Percentiles rank a stretch among this genome's conserved stretches.
These are phyloP conservation scores for Lyophyllum shimeji DNA, from an alignment of 768 basidiomycete genomes.

Conservation along the genomic window DNA sequence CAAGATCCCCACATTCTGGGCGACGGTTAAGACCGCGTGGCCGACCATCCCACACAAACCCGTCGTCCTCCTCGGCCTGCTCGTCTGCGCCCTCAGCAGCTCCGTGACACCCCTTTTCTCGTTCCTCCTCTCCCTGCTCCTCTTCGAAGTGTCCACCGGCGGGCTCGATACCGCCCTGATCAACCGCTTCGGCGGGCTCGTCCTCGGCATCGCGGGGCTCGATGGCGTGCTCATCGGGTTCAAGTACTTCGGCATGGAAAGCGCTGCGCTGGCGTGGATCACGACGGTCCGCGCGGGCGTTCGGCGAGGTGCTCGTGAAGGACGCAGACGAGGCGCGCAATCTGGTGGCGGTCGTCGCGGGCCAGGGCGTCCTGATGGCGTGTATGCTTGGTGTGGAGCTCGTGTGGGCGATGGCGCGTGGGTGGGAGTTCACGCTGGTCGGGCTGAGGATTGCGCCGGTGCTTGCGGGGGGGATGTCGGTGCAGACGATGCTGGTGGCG, in stretches of 20 bases:
- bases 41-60: constrained; percentile 76
- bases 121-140: constrained; percentile 77
- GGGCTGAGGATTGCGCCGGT: constrained; percentile 86
- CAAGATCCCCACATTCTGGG: constrained; percentile 38
- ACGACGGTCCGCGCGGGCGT: constrained; percentile 56
- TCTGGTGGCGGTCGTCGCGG: constrained; percentile 70
- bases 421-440: constrained; percentile 93
- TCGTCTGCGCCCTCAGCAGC: constrained; percentile 72
- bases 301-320: constrained; percentile 71
- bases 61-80: constrained; percentile 66
- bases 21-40: constrained; percentile 57
- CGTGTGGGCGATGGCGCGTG: constrained; percentile 82
- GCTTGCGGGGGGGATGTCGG: constrained; percentile 71
- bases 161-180: constrained; percentile 61
- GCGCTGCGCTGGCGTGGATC: constrained; percentile 72
- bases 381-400: constrained; percentile 85
- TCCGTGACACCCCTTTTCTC: constrained; percentile 92
- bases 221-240: constrained; percentile 76
- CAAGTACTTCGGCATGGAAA: constrained; percentile 84
- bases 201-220: constrained; percentile 68
- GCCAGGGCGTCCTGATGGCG: constrained; percentile 68
- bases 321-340: constrained; percentile 87
- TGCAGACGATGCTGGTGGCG: constrained; percentile 75
- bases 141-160: constrained; percentile 73
- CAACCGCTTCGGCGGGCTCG: constrained; percentile 70